phyloP scores from a whole-genome alignment of 768 basidiomycete species.

The Panellus pusillus region DNA sequence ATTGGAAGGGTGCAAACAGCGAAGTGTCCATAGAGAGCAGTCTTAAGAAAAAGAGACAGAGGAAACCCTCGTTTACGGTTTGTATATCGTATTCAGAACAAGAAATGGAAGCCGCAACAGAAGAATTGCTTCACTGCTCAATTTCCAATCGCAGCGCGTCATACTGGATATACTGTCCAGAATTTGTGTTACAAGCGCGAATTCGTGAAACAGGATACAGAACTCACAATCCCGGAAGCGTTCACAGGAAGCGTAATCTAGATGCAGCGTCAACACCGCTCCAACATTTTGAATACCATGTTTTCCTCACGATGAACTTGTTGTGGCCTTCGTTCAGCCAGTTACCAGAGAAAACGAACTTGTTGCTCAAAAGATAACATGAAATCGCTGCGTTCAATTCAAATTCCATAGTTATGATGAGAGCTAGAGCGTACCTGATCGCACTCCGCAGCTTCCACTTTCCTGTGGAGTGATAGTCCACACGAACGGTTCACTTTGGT shows the following conservation, averaged over 20 bases:
- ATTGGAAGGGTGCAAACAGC: too few relatives aligned
- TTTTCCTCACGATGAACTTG: constrained; percentile 17
- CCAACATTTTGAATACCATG: not conserved
- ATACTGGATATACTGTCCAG: constrained; percentile 26
- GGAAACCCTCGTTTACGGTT: too few relatives aligned
- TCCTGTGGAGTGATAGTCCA: constrained; percentile 22
- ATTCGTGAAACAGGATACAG: not conserved
- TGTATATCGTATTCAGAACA: too few relatives aligned
- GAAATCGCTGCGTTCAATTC: constrained; percentile 22
- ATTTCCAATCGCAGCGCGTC: constrained; percentile 23
- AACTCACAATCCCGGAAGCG: constrained; percentile 19
- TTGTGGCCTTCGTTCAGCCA: constrained; percentile 25
- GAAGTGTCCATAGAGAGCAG: too few relatives aligned
- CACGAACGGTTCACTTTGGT: constrained; percentile 3
- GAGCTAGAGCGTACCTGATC: constrained; percentile 21
- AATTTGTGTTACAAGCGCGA: not conserved
- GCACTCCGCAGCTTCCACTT: constrained; percentile 29
- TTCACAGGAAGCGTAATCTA: constrained; percentile 18
- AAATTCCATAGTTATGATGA: not conserved
- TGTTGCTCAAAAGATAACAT: constrained; percentile 22
- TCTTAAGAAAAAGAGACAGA: too few relatives aligned
- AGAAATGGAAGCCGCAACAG: too few relatives aligned
- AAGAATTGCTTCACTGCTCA: too few relatives aligned
- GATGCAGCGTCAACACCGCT: not conserved
- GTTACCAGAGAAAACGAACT: constrained; percentile 25